phyloP scores from a whole-genome alignment of 257 asterid species.

The Prunella vulgaris region DNA sequence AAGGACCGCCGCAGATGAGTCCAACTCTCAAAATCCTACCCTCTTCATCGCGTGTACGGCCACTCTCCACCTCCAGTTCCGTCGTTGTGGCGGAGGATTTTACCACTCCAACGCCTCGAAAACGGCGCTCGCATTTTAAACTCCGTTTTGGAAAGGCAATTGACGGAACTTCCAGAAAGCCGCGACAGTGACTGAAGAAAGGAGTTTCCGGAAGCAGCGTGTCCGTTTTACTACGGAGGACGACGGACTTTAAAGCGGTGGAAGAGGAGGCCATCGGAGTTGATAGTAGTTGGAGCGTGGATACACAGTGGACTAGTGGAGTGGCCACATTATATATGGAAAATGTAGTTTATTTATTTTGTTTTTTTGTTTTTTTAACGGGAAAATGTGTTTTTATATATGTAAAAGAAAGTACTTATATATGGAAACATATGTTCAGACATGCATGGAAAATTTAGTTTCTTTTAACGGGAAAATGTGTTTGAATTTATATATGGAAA shows the following conservation, averaged over 20 bases:
- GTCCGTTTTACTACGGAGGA: not conserved
- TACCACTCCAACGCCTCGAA: slow-evolving; percentile 27
- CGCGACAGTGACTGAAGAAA: not conserved
- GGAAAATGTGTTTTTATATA: too few species aligned
- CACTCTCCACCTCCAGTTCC: slow-evolving; percentile 27
- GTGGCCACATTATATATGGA: not conserved
- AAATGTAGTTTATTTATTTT: too few species aligned
- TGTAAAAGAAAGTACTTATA: too few species aligned
- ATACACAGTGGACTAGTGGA: slow-evolving; percentile 11
- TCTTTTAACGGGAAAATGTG: too few species aligned
- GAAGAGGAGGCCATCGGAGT: slow-evolving; percentile 40
- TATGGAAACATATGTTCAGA: too few species aligned
- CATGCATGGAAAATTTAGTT: too few species aligned
- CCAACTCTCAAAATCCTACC: slow-evolving; percentile 62
- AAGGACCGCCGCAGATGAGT: slow-evolving; percentile 81
- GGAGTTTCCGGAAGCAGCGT: slow-evolving; percentile 7
- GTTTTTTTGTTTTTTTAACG: too few species aligned
- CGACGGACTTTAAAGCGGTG: slow-evolving; percentile 14
- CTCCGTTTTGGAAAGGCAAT: slow-evolving; percentile 3
- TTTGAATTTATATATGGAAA: too few species aligned
- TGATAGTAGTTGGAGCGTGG: slow-evolving; percentile 11
- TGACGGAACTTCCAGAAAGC: slow-evolving; percentile 12
- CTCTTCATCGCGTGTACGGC: slow-evolving; percentile 19
- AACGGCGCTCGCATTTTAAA: slow-evolving; percentile 14
- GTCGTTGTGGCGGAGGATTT: slow-evolving; percentile 27